A percentile compares a stretch with the other conserved stretches of the same genome.
Conservation (phyloP, 495 filamentous ascomycete species). For the Aspergillus indologenus region DNA sequence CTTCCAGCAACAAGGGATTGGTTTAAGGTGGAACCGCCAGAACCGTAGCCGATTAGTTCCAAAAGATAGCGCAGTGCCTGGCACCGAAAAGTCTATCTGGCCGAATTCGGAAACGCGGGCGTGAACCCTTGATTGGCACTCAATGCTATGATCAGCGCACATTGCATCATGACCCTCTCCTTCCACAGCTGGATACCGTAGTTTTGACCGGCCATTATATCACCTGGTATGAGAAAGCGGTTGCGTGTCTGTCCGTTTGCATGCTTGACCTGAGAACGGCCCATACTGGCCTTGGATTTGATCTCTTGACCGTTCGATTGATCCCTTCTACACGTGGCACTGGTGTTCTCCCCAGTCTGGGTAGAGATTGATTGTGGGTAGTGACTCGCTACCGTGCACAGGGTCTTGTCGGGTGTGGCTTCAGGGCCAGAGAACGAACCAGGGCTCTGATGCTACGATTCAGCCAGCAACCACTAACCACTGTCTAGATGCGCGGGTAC, state of each 20-base stretch:
- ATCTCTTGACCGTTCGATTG: background rate
- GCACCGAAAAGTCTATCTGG: slow-evolving; percentile 28
- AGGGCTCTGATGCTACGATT: background rate
- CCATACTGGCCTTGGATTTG: background rate
- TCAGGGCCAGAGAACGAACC: background rate
- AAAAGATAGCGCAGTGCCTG: slow-evolving; percentile 12
- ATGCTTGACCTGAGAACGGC: background rate
- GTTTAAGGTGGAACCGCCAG: slow-evolving; percentile 3
- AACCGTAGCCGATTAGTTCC: background rate
- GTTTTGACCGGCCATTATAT: background rate
- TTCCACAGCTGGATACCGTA: background rate
- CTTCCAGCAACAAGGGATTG: slow-evolving; percentile 4
- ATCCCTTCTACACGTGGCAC: background rate
- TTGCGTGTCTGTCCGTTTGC: background rate
- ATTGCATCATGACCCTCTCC: slow-evolving; percentile 10
- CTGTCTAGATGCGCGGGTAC: background rate
- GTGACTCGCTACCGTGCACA: slow-evolving; percentile 2
- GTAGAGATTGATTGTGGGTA: background rate
- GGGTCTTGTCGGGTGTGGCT: background rate
- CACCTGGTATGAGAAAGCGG: background rate
- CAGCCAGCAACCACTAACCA: slow-evolving; percentile 5
- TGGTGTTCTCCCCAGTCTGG: background rate
- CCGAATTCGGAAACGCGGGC: slow-evolving; percentile 19
- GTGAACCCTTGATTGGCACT: slow-evolving; percentile 10
- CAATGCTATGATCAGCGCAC: slow-evolving; percentile 1